Evolutionary conservation across 2,329 filamentous ascomycete species (phyloP).

Genomic region (Annulohypoxylon truncatum): DNA sequence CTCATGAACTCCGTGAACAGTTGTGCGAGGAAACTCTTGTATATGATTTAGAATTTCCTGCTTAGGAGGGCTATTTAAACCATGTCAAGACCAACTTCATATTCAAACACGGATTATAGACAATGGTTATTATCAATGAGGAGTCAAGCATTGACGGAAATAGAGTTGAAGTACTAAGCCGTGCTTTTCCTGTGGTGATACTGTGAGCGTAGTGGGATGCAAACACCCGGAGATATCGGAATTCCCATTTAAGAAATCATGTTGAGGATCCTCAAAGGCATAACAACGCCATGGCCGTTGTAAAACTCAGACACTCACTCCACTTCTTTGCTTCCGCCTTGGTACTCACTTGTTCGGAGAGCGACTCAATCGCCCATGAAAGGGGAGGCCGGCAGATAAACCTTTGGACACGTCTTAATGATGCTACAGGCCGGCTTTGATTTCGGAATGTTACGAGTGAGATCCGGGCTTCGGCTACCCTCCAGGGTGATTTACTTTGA

Average conservation of each 20-base stretch:
- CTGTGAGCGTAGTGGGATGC: background rate
- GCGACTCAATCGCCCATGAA: background rate
- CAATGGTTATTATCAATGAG: background rate
- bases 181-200: background rate
- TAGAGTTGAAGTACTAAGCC: background rate
- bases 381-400: background rate
- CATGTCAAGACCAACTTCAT: background rate
- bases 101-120: no score
- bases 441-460: background rate
- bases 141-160: background rate
- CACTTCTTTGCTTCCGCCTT: background rate
- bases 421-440: background rate
- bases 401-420: background rate
- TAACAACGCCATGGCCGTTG: background rate
- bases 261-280: background rate
- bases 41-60: constrained; percentile 22
- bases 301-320: background rate
- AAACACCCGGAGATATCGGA: background rate
- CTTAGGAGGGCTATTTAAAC: background rate
- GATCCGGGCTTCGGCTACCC: background rate
- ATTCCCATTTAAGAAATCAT: background rate
- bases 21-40: constrained; percentile 54
- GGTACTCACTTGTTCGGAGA: background rate
- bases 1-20: constrained; percentile 54
- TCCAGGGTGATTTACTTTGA: background rate